A percentile compares a stretch with the other conserved stretches of the same genome.
phyloP scores from a whole-genome alignment of 176 grass and related monocot species.

The Panicum miliaceum region DNA sequence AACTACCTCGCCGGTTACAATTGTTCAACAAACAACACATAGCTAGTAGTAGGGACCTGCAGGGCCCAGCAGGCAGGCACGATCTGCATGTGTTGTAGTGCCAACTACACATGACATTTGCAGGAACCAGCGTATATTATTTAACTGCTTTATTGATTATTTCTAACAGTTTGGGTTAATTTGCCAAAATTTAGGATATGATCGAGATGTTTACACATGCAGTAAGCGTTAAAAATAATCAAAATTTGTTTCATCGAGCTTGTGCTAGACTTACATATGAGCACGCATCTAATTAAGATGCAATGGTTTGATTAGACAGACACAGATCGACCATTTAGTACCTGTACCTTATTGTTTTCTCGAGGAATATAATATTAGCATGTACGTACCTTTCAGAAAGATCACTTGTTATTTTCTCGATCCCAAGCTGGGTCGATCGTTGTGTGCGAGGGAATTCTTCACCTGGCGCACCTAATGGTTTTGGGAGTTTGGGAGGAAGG shows the following conservation, averaged over 20 bases:
- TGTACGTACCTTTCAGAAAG: constrained; percentile 48
- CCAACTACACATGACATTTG: constrained; percentile 32
- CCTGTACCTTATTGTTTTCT: constrained; percentile 8
- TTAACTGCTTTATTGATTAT: background rate
- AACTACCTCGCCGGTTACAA: constrained; percentile 53
- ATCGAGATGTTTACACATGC: background rate
- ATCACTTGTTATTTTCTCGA: constrained; percentile 46
- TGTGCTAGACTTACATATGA: background rate
- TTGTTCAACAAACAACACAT: constrained; percentile 57
- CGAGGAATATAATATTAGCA: constrained; percentile 19
- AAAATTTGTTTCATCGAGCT: background rate
- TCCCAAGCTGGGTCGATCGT: constrained; percentile 3
- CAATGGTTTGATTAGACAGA: background rate
- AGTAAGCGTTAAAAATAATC: background rate
- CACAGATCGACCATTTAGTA: background rate
- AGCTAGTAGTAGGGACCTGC: background rate
- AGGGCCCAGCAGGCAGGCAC: background rate
- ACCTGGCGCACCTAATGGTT: constrained; percentile 57
- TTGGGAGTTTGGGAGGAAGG: constrained; percentile 32
- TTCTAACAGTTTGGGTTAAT: background rate
- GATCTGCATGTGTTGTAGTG: constrained; percentile 23
- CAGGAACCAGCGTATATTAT: background rate
- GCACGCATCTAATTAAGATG: background rate
- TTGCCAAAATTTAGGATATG: background rate
- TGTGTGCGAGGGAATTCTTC: constrained; percentile 45